Evolutionary conservation across 1,284 basidiomycete genomes (phyloP).

Genomic region (Xanthoconium separans): DNA sequence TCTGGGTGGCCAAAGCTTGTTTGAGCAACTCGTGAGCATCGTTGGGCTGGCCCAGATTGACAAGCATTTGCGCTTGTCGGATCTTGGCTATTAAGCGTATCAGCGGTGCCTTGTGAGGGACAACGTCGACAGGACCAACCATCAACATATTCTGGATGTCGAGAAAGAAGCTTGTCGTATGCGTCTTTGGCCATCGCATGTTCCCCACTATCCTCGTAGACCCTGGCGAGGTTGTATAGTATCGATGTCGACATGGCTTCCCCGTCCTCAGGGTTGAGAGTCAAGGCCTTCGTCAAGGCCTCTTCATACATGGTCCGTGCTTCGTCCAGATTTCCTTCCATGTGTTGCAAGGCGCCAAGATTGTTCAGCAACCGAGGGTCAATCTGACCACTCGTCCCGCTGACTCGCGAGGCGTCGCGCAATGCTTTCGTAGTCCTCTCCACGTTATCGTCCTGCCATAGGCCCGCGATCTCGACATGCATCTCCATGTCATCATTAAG

Average conservation of each 20-base stretch:
- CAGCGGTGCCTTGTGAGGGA: background rate
- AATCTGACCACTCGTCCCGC: constrained; percentile 44
- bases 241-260: constrained; percentile 79
- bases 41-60: constrained; percentile 64
- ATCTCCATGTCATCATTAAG: constrained; percentile 72
- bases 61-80: constrained; percentile 79
- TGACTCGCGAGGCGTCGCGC: constrained; percentile 68
- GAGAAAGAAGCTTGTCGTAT: constrained; percentile 78
- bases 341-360: constrained; percentile 73
- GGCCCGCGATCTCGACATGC: constrained; percentile 80
- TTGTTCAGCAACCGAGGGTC: constrained; percentile 82
- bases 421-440: constrained; percentile 75
- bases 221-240: constrained; percentile 85
- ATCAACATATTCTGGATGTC: constrained; percentile 93
- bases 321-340: constrained; percentile 62
- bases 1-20: constrained; percentile 75
- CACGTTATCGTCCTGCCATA: constrained; percentile 82
- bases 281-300: constrained; percentile 59
- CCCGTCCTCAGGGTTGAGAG: constrained; percentile 47
- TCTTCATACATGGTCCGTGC: constrained; percentile 64
- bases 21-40: constrained; percentile 88
- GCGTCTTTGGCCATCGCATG: constrained; percentile 73
- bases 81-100: constrained; percentile 69
- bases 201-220: constrained; percentile 82
- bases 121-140: constrained; percentile 50